phyloP scores from a whole-genome alignment of 2,329 filamentous ascomycete genomes.

The Xylariaceae sp. region DNA sequence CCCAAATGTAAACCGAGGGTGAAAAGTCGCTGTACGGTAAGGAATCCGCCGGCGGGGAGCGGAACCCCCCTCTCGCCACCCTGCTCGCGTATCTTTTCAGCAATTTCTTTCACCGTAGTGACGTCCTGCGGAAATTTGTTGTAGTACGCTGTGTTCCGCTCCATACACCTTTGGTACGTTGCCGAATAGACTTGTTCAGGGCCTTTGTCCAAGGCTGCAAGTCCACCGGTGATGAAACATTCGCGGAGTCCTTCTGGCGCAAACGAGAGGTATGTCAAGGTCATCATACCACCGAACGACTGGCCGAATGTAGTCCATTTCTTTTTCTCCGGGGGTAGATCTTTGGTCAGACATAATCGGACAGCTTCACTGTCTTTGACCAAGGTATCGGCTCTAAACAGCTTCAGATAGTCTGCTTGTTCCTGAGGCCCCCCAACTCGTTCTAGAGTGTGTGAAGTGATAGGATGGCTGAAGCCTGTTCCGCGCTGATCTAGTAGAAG shows the following conservation, averaged over 20 bases:
- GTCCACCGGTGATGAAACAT: conserved; percentile 78
- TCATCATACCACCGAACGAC: conserved; percentile 88
- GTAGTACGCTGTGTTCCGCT: conserved; percentile 79
- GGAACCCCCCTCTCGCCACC: conserved; percentile 47
- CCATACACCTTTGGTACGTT: conserved; percentile 65
- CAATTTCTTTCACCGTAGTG: conserved; percentile 63
- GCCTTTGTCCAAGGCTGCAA: conserved; percentile 70
- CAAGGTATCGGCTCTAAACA: conserved; percentile 86
- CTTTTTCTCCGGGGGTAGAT: conserved; percentile 66
- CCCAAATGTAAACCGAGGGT: conserved; percentile 78
- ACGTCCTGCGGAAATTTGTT: conserved; percentile 81
- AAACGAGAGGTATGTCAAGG: conserved; percentile 78
- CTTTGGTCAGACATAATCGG: conserved; percentile 67
- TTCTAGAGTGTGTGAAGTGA: conserved; percentile 70
- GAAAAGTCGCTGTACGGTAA: conserved; percentile 73
- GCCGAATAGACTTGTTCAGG: conserved; percentile 74
- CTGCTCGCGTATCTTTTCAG: conserved; percentile 60
- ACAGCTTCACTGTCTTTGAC: conserved; percentile 88
- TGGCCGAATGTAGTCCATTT: conserved; percentile 88
- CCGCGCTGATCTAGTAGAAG: conserved; percentile 89
- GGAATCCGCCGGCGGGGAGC: conserved; percentile 67
- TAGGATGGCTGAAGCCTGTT: conserved; percentile 78
- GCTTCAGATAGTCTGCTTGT: conserved; percentile 77
- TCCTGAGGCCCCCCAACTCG: conserved; percentile 60
- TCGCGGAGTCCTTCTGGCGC: conserved; percentile 76